These are phyloP conservation scores for Petunia axillaris DNA, from an alignment of 257 asterid species.

Conservation along the genomic window DNA sequence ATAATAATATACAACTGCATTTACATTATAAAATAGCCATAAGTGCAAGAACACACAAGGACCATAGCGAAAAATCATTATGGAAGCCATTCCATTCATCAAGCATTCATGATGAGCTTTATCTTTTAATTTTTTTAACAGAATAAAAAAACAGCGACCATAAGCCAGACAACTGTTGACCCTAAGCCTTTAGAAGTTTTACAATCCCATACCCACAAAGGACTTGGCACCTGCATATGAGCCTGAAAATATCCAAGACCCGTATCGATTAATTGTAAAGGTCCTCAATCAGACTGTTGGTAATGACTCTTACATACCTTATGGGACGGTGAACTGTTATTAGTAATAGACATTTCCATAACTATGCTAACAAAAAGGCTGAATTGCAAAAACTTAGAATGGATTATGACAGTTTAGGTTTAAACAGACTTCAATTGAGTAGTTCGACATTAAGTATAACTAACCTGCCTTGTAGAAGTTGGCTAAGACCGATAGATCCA, in stretches of 20 bases:
- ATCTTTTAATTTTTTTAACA: not conserved
- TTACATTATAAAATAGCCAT: not conserved
- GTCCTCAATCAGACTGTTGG: not conserved
- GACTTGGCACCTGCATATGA: not conserved
- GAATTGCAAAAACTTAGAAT: not conserved
- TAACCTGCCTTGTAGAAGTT: slow-evolving; percentile 93
- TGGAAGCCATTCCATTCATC: not conserved
- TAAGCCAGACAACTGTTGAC: not conserved
- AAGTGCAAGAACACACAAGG: not conserved
- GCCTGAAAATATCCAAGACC: not conserved
- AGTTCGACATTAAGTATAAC: slow-evolving; percentile 31
- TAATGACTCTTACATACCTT: not conserved
- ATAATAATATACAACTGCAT: not conserved
- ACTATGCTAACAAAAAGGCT: not conserved
- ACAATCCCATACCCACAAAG: not conserved
- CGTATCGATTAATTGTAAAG: not conserved
- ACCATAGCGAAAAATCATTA: not conserved
- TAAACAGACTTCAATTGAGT: not conserved
- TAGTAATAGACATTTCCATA: not conserved
- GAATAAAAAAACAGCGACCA: not conserved
- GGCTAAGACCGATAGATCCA: slow-evolving; percentile 93
- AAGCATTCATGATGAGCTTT: not conserved
- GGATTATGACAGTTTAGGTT: not conserved
- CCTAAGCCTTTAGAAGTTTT: not conserved
- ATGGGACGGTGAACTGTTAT: not conserved